Percentiles rank a stretch among this genome's conserved stretches.
These are phyloP conservation scores for Salmacisia buchloeana DNA, from an alignment of 1,284 basidiomycete species.

Conservation along the genomic window DNA sequence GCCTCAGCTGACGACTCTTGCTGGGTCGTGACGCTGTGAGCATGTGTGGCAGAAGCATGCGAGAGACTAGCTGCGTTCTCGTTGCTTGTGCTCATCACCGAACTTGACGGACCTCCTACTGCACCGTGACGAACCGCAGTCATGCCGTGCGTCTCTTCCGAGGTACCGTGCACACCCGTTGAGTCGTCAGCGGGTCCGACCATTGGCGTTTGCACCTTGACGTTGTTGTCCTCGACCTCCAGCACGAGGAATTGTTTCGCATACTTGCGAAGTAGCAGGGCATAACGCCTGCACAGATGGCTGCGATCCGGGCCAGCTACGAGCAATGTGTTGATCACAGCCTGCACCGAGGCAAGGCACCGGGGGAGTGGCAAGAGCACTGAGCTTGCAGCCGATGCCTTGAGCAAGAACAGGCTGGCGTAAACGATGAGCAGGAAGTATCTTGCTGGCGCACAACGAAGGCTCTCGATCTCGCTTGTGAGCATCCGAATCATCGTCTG, in stretches of 20 bases:
- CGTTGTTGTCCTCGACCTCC: slow-evolving; percentile 3
- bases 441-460: slow-evolving; percentile 34
- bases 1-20: neutral
- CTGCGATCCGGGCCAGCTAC: neutral
- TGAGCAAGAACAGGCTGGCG: slow-evolving; percentile 31
- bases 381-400: slow-evolving; percentile 11
- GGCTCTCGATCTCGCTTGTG: slow-evolving; percentile 27
- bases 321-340: neutral
- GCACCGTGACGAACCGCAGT: no score
- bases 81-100: no score
- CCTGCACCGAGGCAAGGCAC: slow-evolving; percentile 2
- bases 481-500: slow-evolving; percentile 32
- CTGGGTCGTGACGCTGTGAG: neutral
- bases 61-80: no score
- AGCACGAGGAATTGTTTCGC: slow-evolving; percentile 3
- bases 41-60: neutral
- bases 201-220: neutral
- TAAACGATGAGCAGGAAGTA: slow-evolving; percentile 35
- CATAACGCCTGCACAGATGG: slow-evolving; percentile 1
- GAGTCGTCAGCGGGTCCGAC: neutral
- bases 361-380: neutral
- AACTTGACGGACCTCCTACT: no score
- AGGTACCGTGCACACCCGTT: no score
- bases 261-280: slow-evolving; percentile 3
- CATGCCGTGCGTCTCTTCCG: no score